These are phyloP conservation scores for Aspergillus ochraceus DNA, from an alignment of 2,329 filamentous ascomycete genomes.

Conservation along the genomic window DNA sequence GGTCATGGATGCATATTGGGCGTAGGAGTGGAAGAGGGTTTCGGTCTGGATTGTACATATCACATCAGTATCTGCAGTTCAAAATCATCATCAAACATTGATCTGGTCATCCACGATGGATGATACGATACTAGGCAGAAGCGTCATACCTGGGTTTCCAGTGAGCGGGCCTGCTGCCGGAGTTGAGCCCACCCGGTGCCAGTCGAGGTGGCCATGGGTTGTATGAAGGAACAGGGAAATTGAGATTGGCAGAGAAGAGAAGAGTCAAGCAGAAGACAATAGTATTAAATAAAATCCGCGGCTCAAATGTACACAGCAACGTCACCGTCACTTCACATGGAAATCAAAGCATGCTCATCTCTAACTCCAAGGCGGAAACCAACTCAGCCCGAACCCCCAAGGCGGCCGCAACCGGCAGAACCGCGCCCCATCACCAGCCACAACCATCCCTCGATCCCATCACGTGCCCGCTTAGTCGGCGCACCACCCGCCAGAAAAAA, in stretches of 20 bases:
- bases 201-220: conserved; percentile 56
- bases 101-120: neutral
- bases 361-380: neutral
- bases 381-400: neutral
- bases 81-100: neutral
- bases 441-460: conserved; percentile 7
- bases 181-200: conserved; percentile 84
- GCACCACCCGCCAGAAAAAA: conserved; percentile 32
- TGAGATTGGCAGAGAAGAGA: neutral
- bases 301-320: neutral
- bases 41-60: conserved; percentile 65
- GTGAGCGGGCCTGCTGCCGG: conserved; percentile 82
- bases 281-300: neutral
- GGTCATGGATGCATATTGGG: conserved; percentile 80
- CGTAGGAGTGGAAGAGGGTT: conserved; percentile 68
- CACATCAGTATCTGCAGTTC: neutral
- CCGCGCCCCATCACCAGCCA: conserved; percentile 10
- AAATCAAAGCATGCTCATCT: neutral
- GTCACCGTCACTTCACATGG: neutral
- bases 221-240: neutral
- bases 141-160: conserved; percentile 78
- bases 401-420: conserved; percentile 5
- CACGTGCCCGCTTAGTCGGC: conserved; percentile 35
- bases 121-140: neutral
- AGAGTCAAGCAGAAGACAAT: neutral